Evolutionary conservation across 768 basidiomycete genomes (phyloP), one percentile per base, ranked within the genome.

Genomic region (Amanita inopinata): DNA sequence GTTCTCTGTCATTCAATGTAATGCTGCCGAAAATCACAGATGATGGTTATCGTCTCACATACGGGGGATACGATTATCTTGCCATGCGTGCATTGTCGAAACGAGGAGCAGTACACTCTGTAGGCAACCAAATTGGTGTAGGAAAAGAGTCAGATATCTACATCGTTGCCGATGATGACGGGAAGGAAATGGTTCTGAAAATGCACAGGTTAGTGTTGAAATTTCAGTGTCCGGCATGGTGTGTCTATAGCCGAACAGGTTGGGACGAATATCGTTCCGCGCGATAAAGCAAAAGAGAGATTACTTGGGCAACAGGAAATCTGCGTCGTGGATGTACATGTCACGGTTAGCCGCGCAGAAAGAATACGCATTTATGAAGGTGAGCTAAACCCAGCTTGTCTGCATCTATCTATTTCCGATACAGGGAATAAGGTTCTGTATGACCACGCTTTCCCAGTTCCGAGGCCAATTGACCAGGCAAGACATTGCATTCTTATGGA

Each of bases 251-350:
- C 38, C 11, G 24, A 47, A 11, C 57, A 97, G 96, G 31, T 74
- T 98, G 12, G 96, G 96, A 24, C 85, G 96, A n/a, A 80, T 97
- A 52, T 97, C 93, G 0, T 99, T 99, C 65, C 82, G 96, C 31
- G 80, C 90, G 0, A 91, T 99, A 65, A 99, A 99, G 63, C 74
- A 83, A 53, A 98, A 98, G 57, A 72, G 96, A 46, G 96, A 99
- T 56, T 99, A 98, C 58, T 67, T 99, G 43, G 90, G 93, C 17
- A 94, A 92, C 61, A 76, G 96, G 31, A 91, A 91, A 61, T 88
- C 84, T 12, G 94, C 96, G 0, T 89, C 89, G 12, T 99, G 96
- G 96, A 96, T 98, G 92, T 98, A 97, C 63, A 89, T 99, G 88
- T 93, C 90, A 15, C 76, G 96, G 15, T 64, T 99, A 34, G 84